Evolutionary conservation across 768 basidiomycete species (phyloP).

Genomic region (Lanmaoa pseudosensibilis): DNA sequence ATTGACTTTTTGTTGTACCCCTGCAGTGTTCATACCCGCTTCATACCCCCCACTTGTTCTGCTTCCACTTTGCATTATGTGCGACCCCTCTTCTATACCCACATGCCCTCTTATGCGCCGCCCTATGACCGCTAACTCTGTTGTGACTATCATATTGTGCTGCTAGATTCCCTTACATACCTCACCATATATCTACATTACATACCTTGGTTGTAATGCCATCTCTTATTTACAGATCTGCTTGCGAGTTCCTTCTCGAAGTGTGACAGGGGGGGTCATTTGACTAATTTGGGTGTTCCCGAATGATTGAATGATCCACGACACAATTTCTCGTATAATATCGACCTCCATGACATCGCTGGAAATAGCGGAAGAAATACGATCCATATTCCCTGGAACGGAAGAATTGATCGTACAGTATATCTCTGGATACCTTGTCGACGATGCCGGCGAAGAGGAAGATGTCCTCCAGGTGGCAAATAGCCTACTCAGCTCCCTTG

Average conservation of each 20-base stretch:
- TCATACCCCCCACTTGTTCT: conserved; percentile 9
- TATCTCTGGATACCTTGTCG: conserved; percentile 82
- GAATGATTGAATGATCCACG: no score
- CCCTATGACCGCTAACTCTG: conserved; percentile 11
- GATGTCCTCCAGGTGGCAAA: conserved; percentile 78
- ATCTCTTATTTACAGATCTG: background rate
- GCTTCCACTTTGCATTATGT: background rate
- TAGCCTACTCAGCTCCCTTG: conserved; percentile 74
- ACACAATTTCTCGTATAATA: background rate
- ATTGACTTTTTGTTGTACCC: conserved; percentile 28
- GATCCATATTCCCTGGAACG: conserved; percentile 65
- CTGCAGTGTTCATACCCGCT: conserved; percentile 19
- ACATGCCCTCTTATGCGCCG: conserved; percentile 22
- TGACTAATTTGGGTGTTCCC: background rate
- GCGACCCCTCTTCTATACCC: conserved; percentile 17
- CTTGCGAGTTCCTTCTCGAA: background rate
- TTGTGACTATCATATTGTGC: conserved; percentile 28
- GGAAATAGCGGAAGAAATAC: conserved; percentile 80
- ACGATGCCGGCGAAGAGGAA: conserved; percentile 87
- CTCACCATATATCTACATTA: conserved; percentile 22
- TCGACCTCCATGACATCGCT: conserved; percentile 57
- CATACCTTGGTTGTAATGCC: conserved; percentile 16
- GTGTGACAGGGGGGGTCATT: background rate
- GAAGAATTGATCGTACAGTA: conserved; percentile 88
- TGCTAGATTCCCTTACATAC: conserved; percentile 16